Evolutionary conservation across 73 alveolate species (phyloP).

Genomic region (Paramecium primaurelia): DNA sequence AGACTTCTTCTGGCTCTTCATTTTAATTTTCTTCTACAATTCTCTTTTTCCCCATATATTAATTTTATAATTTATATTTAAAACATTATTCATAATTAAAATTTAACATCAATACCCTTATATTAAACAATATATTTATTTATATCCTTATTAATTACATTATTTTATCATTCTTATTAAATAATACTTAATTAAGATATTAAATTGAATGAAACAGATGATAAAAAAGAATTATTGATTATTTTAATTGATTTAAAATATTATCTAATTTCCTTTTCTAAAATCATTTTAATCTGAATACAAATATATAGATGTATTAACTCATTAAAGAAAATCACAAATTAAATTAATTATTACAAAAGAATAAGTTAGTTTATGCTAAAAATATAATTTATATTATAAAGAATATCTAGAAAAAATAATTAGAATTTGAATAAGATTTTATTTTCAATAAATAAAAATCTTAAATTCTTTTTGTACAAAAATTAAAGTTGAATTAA

Average conservation of each 20-base stretch:
- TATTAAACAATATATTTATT: neutral
- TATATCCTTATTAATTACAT: no score
- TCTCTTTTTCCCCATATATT: conserved; percentile 41
- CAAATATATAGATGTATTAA: no score
- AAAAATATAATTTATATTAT: neutral
- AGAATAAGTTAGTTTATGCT: neutral
- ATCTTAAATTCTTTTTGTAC: neutral
- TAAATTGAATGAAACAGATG: no score
- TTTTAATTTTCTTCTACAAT: neutral
- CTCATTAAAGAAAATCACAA: no score
- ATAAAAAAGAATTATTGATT: no score
- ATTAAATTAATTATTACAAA: no score
- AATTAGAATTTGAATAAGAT: neutral
- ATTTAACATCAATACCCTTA: neutral
- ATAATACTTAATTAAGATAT: no score
- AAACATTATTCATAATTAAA: neutral
- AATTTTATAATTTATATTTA: neutral
- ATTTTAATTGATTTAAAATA: no score
- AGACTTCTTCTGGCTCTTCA: neutral
- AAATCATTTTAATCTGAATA: no score
- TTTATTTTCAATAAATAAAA: neutral
- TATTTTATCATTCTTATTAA: no score
- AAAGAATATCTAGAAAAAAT: neutral
- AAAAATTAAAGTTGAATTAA: neutral
- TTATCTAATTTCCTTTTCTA: no score